Base-by-base conservation (phyloP, 768 basidiomycete species). In the Suillus alpinus region DNA sequence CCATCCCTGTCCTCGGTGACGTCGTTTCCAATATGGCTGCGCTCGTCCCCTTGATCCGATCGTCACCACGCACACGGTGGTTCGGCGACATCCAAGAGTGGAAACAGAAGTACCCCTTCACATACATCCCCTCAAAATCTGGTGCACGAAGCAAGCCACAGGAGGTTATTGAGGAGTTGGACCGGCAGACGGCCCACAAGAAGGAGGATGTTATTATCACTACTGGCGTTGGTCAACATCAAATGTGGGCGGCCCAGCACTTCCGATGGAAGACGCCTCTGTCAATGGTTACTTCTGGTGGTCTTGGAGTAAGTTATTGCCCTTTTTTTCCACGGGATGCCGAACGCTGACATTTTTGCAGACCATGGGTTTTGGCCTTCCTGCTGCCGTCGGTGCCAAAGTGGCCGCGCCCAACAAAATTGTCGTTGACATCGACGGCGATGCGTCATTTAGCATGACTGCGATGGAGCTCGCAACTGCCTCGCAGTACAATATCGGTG, bases 301-400 rank as follows among this genome's bases (percentile, higher is more conserved):
- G 96, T 65, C 84, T 98, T 20, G 96, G 96, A 6, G 93, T 94
- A 75, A 65, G 91, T 84, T 3, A 62, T 46, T 31, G n/a, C 60
- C 46, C 26, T 26, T 50, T 50, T 59, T 14, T 44, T 14, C 32
- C 56, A 29, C 37, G n/a, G 10, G 8, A 40, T 44, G 13, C 37
- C 16, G 13, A 51, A 62, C 29, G 60, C 34, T 32, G 32, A 49
- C 10, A 8, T 46, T 51, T 57, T 44, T 59, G 4, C 68, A 94
- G 90, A 99, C 97, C 0, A 99, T 98, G 97, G 97, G 96, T 68
- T 99, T 92, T 75, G 96, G 97, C 69, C 82, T 99, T 0, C 97
- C 96, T 1, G 81, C 94, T 0, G 92, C 95, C 52, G 92, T 98
- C 60, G 97, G 97, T 51, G 96, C 96, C 65, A 99, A 99, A 75